A percentile compares a stretch with the other conserved stretches of the same genome.
Conservation (phyloP, 163 green algal genomes). For the Chlorella variabilis region DNA sequence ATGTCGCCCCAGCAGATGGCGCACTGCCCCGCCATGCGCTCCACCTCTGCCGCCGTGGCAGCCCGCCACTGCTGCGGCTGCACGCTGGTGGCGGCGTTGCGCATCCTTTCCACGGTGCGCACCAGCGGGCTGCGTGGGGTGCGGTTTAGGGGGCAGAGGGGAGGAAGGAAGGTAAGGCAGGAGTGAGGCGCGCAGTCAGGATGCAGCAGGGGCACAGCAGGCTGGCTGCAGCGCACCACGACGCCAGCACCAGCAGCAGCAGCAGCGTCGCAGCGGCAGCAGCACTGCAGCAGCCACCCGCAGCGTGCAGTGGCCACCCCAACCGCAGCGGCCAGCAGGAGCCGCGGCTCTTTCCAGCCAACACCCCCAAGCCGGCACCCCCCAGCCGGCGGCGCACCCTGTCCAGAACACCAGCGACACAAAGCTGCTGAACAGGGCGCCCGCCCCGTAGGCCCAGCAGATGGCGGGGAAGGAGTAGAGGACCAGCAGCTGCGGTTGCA, state of each 20-base stretch:
- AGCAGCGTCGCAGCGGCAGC: no score
- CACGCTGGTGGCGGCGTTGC: conserved; percentile 54
- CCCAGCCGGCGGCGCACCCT: no score
- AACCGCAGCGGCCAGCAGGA: no score
- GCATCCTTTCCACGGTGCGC: conserved; percentile 55
- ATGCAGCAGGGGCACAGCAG: not conserved
- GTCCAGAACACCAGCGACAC: conserved; percentile 86
- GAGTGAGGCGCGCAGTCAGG: not conserved
- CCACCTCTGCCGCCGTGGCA: conserved; percentile 69
- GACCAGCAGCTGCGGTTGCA: conserved; percentile 61
- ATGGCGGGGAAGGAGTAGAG: conserved; percentile 87
- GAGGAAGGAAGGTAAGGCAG: not conserved
- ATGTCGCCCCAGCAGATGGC: conserved; percentile 79
- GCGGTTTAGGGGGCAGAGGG: not conserved
- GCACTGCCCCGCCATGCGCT: conserved; percentile 84
- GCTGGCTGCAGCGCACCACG: not conserved
- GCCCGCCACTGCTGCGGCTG: conserved; percentile 47
- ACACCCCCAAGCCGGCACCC: no score
- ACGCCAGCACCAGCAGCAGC: not conserved
- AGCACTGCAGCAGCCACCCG: no score
- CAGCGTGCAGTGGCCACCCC: no score
- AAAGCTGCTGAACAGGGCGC: conserved; percentile 83
- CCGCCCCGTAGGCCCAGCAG: conserved; percentile 89
- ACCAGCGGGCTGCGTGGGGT: conserved; percentile 45
- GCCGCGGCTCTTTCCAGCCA: no score